Evolutionary conservation across 2,329 filamentous ascomycete genomes (phyloP).

Genomic region (Aspergillus versicolor): DNA sequence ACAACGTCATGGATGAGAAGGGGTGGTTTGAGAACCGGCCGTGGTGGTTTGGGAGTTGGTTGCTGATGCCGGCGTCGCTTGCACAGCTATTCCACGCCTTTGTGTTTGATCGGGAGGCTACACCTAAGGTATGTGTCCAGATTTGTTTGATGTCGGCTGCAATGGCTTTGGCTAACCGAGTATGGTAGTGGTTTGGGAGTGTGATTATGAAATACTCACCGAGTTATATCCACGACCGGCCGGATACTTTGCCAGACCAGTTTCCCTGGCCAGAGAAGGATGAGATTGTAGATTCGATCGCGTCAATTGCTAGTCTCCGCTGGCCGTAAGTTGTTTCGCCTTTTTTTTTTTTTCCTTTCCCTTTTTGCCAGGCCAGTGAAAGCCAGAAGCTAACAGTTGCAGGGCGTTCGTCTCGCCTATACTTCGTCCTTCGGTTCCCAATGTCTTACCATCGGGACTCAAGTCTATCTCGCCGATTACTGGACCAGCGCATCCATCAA

Average conservation of each 20-base stretch:
- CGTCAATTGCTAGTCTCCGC: conserved; percentile 73
- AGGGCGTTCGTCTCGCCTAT: conserved; percentile 81
- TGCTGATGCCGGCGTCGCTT: conserved; percentile 73
- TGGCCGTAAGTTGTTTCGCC: conserved; percentile 71
- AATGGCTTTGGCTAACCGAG: conserved; percentile 3
- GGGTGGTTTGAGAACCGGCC: conserved; percentile 68
- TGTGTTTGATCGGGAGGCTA: conserved; percentile 74
- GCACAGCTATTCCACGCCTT: conserved; percentile 75
- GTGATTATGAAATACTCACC: conserved; percentile 71
- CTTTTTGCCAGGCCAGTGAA: no score
- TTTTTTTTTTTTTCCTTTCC: not conserved
- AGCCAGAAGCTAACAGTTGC: not conserved
- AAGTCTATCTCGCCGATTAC: conserved; percentile 76
- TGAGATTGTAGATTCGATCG: conserved; percentile 77
- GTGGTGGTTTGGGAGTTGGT: conserved; percentile 82
- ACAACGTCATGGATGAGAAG: conserved; percentile 77
- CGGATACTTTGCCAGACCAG: conserved; percentile 63
- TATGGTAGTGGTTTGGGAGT: conserved; percentile 53
- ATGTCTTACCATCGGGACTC: conserved; percentile 58
- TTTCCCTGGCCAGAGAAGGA: conserved; percentile 73
- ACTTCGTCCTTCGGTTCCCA: conserved; percentile 70
- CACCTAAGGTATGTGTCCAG: conserved; percentile 55
- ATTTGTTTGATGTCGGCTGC: conserved; percentile 19
- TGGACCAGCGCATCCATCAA: conserved; percentile 80
- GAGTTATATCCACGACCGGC: conserved; percentile 74